Conservation (phyloP, 164 flowering plant genomes). For the Taxillus chinensis region DNA sequence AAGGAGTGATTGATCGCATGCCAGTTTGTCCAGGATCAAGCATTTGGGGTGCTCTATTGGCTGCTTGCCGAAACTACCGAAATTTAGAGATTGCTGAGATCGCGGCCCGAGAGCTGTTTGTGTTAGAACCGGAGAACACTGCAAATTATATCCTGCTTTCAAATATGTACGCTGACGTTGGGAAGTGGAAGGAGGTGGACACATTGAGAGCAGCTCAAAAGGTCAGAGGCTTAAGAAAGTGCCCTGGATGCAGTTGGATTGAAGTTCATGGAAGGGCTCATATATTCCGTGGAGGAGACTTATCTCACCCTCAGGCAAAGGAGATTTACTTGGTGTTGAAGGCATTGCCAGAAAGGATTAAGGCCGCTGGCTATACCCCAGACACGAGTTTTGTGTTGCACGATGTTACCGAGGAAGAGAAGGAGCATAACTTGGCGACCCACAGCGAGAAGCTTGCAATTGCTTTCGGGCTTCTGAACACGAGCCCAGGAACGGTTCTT, state of each 20-base stretch:
- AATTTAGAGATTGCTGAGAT: conserved; percentile 38
- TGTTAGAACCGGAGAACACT: conserved; percentile 45
- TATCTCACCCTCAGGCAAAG: conserved; percentile 27
- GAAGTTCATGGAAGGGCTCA: conserved; percentile 39
- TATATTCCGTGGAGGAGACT: conserved; percentile 41
- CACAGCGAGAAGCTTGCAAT: conserved; percentile 51
- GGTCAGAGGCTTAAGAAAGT: conserved; percentile 33
- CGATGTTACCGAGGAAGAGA: conserved; percentile 46
- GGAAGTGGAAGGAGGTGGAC: conserved; percentile 48
- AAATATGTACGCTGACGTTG: conserved; percentile 44
- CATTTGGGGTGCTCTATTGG: conserved; percentile 56
- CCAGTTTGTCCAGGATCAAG: conserved; percentile 35
- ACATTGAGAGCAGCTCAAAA: conserved; percentile 23
- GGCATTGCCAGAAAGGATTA: conserved; percentile 27
- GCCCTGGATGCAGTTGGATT: conserved; percentile 49
- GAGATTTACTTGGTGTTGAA: conserved; percentile 35
- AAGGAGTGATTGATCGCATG: conserved; percentile 26
- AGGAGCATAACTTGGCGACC: conserved; percentile 17
- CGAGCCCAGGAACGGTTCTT: conserved; percentile 27
- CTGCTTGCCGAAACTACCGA: conserved; percentile 38
- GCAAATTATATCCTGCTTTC: conserved; percentile 49
- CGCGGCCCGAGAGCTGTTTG: conserved; percentile 41
- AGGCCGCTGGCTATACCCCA: conserved; percentile 36
- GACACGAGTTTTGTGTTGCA: conserved; percentile 39
- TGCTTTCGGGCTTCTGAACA: conserved; percentile 41